Evolutionary conservation across 495 filamentous ascomycete genomes (phyloP), one percentile per base, ranked within the genome.

Genomic region (Rusavskia elegans): DNA sequence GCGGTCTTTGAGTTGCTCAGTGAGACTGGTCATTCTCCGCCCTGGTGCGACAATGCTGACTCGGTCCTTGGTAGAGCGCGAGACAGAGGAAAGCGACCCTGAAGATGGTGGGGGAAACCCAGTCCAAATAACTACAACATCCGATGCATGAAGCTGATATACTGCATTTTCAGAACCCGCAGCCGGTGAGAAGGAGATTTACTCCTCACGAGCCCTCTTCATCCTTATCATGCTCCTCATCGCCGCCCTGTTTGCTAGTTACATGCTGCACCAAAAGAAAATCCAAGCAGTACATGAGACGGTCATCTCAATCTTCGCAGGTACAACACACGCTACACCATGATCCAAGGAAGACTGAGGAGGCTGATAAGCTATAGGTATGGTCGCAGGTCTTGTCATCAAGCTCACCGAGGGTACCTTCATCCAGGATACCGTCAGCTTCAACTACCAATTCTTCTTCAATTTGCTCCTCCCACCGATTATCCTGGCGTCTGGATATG

Each of bases 401-500:
- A 79, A 92, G 60, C 66, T 95, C 49, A 83, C 80, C 44, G 75
- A 82, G 49, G 80, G 81, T 56, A 81, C 87, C 38, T 84, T 81
- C 57, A 88, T 98, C 53, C 84, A 87, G 64, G 82, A 83, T 55
- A 77, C 84, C 55, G 85, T 98, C 56, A 92, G 83, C 64, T 98
- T 98, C 72, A 81, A 97, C 70, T 95, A 97, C 66, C 89, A 96
- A 61, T 89, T 95, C 67, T 98, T 98, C 74, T 98, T 98, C 73
- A 98, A 97, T 66, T 80, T 98, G 51, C 82, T 98, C 38, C 82
- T 98, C 30, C 92, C 92, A 35, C 92, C 92, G 8, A 98, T 98
- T 62, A 98, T 98, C 65, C 75, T 98, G 40, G 89, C 89, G 36
- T 95, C 89, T 32, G 92, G 92, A 39, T 98, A 97, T 70, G 92